Evolutionary conservation across 2,329 filamentous ascomycete species (phyloP), one percentile per base, ranked within the genome.

Genomic region (Ophiostoma piceae): DNA sequence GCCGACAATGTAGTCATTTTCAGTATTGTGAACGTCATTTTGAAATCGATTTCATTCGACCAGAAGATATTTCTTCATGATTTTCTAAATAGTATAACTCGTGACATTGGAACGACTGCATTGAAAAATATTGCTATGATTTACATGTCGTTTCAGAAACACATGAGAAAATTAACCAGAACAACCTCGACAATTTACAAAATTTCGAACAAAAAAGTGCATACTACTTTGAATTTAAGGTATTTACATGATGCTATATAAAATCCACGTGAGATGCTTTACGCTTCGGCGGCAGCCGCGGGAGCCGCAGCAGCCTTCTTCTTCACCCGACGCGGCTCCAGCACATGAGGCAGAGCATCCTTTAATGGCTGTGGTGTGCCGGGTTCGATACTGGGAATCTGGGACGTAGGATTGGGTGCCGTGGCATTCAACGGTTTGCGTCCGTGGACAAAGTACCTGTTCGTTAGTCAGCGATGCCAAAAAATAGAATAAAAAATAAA

Each of bases 371-470:
- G 29, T 22, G 62, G 62, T 22, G 32, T 65, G 19, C 65, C 65
- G 2, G 39, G n/a, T 12, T 29, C 2, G 11, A 66, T 12, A 39
- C 22, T 16, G 16, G 41, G 22, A 5, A 54, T 64, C 8, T 62
- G 62, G 14, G 62, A 65, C 9, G 62, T 65, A 6, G 35, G 62
- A 8, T 65, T 65, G 9, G 62, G 35, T 8, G 8, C 19, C 3
- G 32, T 39, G 6, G 67, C 67, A 32, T 69, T 26, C 4, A 71
- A 19, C 3, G 70, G 70, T 35, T 71, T 71, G 6, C 70, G 70
- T 19, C 70, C 70, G 32, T 71, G 22, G 7, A 69, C 66, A 35
- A 71, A 60, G 54, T 71, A 71, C 54, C 70, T 71, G 32, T n/a
- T 9, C 22, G 19, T 65, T 39, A 65, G 62, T 41, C 2, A 1